Evolutionary conservation across 129 eudicot genomes (phyloP), one percentile per base, ranked within the genome.

Genomic region (Saposhnikovia divaricata): DNA sequence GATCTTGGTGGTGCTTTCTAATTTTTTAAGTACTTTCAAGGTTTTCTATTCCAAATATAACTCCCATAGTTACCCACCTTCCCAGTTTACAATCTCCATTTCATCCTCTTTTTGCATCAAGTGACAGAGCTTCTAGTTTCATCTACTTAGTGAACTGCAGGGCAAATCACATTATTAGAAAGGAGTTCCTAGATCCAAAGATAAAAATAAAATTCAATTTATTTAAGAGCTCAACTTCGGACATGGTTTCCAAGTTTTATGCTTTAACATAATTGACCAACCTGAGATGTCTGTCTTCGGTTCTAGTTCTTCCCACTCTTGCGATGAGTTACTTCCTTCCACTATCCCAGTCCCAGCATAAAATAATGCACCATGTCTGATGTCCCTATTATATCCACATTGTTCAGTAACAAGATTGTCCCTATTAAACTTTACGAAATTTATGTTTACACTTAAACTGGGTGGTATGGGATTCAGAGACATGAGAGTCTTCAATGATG

Each of bases 331-430:
- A 78, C 98, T 93, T 85, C 97, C 98, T 84, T 93, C 92, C 13
- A 93, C 98, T 73, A 93, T 90, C 61, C 98, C 98, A 39, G 97
- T 92, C 68, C 98, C 98, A n/a, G 98, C 98, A 79, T 89, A 93
- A 68, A 93, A 83, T 65, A 91, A 83, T 74, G 97, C 98, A 81
- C 98, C 98, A n/a, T n/a, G n/a, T n/a, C n/a, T n/a, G n/a, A 82
- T 85, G 77, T 55, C 87, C 98, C 98, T 93, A 72, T 76, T 65
- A 27, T 78, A n/a, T 50, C 69, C 57, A 31, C 43, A 9, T 77
- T 50, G 46, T 21, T 21, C n/a, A n/a, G 34, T n/a, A 59, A 59
- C 31, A 59, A 59, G 68, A 59, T 59, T 69, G n/a, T n/a, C n/a
- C n/a, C n/a, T n/a, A n/a, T n/a, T n/a, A n/a, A n/a, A n/a, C n/a